Conservation (phyloP, 106 monocot species). For the Xerophyta viscosa region DNA sequence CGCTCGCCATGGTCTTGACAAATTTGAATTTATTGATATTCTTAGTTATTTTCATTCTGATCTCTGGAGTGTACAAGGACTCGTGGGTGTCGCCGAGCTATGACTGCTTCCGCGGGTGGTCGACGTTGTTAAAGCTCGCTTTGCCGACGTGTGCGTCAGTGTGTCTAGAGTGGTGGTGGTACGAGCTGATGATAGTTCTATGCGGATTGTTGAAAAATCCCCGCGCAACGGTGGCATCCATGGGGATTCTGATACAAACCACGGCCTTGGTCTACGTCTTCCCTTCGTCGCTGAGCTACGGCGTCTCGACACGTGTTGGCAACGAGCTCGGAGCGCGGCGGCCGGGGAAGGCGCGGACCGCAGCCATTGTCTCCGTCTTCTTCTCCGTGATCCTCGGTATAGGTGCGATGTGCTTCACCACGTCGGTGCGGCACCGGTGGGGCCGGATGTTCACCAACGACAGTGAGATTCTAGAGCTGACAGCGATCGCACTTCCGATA, state of each 20-base stretch:
- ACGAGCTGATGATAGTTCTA: constrained; percentile 73
- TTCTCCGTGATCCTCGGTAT: constrained; percentile 30
- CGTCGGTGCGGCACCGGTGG: constrained; percentile 51
- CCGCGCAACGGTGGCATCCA: constrained; percentile 66
- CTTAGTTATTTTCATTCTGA: constrained; percentile 28
- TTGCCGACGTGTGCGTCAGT: constrained; percentile 73
- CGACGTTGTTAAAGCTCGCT: constrained; percentile 52
- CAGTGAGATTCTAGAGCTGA: constrained; percentile 58
- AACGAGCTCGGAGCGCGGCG: constrained; percentile 68
- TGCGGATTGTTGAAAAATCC: constrained; percentile 69
- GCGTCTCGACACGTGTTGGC: constrained; percentile 70
- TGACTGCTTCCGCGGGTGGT: constrained; percentile 66
- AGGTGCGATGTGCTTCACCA: constrained; percentile 53
- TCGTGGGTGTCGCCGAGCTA: constrained; percentile 49
- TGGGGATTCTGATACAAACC: constrained; percentile 82
- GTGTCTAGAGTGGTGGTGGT: constrained; percentile 88
- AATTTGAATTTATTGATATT: constrained; percentile 51
- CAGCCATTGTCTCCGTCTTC: constrained; percentile 32
- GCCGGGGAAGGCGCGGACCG: constrained; percentile 37
- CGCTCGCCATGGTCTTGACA: constrained; percentile 49
- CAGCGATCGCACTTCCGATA: constrained; percentile 76
- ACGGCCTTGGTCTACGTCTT: constrained; percentile 81
- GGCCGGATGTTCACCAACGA: constrained; percentile 67
- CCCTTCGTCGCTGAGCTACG: constrained; percentile 73
- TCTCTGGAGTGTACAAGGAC: constrained; percentile 40